phyloP scores from a whole-genome alignment of 352 stramenopile genomes.

The Nothophytophthora sp. region DNA sequence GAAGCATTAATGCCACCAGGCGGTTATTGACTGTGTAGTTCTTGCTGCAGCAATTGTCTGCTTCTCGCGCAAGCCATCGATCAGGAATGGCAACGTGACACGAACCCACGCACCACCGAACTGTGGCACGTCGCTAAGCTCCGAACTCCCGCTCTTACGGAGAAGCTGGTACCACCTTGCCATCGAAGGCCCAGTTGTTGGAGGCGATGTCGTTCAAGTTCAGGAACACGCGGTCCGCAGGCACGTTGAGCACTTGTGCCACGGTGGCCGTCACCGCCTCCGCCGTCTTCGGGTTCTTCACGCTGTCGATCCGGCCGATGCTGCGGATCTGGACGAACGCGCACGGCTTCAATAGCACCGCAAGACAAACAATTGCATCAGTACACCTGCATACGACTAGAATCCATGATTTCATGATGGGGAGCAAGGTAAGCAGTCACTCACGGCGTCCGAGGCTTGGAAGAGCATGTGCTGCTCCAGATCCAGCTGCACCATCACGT shows the following conservation, averaged over 20 bases:
- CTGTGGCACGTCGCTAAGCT: too few relatives aligned
- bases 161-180: too few relatives aligned
- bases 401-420: background rate
- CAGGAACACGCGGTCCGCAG: conserved; percentile 35
- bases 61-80: too few relatives aligned
- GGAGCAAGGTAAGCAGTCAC: background rate
- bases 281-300: conserved; percentile 33
- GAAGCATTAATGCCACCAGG: too few relatives aligned
- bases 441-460: conserved; percentile 26
- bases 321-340: conserved; percentile 39
- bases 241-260: conserved; percentile 20
- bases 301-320: conserved; percentile 34
- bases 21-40: too few relatives aligned
- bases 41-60: too few relatives aligned
- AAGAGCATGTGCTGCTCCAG: conserved; percentile 39
- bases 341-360: conserved; percentile 24
- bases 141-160: too few relatives aligned
- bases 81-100: too few relatives aligned
- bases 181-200: conserved; percentile 31
- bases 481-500: conserved; percentile 44
- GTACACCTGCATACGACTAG: background rate
- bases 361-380: background rate
- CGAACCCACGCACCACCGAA: too few relatives aligned
- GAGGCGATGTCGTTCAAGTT: conserved; percentile 34
- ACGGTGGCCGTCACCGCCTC: conserved; percentile 24